phyloP scores from a whole-genome alignment of 2,329 filamentous ascomycete genomes.

The Rhexocercosporidium sp. region DNA sequence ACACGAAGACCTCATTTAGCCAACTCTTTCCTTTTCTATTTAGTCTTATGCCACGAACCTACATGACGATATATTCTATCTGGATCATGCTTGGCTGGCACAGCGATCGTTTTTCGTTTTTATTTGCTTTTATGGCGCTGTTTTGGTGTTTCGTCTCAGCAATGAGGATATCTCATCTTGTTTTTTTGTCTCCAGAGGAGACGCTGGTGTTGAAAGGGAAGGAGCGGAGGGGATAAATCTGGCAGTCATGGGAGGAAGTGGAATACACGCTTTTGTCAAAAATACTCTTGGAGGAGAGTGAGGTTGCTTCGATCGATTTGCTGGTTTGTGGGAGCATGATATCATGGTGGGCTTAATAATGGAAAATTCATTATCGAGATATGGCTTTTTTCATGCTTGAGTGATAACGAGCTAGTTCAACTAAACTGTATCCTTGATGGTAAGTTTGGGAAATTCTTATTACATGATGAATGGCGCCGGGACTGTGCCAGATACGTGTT shows the following conservation, averaged over 20 bases:
- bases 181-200: slow-evolving; percentile 39
- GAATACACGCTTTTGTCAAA: slow-evolving; percentile 23
- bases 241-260: slow-evolving; percentile 15
- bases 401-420: too few species aligned
- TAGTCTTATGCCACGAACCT: slow-evolving; percentile 52
- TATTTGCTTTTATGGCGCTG: slow-evolving; percentile 39
- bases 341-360: slow-evolving; percentile 41
- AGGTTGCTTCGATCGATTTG: slow-evolving; percentile 31
- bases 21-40: slow-evolving; percentile 41
- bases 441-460: too few species aligned
- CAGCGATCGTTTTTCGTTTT: slow-evolving; percentile 53
- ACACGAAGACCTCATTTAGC: slow-evolving; percentile 27
- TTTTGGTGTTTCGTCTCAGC: slow-evolving; percentile 29
- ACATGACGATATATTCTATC: slow-evolving; percentile 57
- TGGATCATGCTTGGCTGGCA: slow-evolving; percentile 65
- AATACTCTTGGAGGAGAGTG: slow-evolving; percentile 18
- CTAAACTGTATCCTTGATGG: too few species aligned
- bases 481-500: too few species aligned
- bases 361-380: slow-evolving; percentile 36
- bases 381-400: not conserved
- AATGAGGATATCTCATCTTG: slow-evolving; percentile 28
- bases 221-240: slow-evolving; percentile 31
- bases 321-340: slow-evolving; percentile 32
- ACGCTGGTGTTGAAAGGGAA: slow-evolving; percentile 19
- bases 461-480: too few species aligned